Evolutionary conservation across 257 asterid species (phyloP).

Genomic region (Petrea volubilis): DNA sequence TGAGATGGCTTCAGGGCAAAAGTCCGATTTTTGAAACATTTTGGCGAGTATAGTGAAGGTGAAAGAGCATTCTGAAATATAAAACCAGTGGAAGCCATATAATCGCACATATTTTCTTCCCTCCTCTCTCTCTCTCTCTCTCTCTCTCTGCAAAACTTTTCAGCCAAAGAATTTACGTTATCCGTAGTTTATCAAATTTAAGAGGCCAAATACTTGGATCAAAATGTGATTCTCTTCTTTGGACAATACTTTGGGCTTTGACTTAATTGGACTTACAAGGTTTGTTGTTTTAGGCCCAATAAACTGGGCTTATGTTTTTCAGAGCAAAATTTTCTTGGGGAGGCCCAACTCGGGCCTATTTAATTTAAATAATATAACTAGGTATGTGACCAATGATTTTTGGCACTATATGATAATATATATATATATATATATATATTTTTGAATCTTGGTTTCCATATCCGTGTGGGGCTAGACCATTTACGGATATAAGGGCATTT

Average conservation of each 20-base stretch:
- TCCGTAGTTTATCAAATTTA: too few species aligned
- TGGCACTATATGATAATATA: not conserved
- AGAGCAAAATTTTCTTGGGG: not conserved
- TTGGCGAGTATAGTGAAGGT: constrained; percentile 9
- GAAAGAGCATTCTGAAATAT: constrained; percentile 17
- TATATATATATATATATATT: too few species aligned
- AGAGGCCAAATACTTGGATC: too few species aligned
- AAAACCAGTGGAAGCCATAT: constrained; percentile 21
- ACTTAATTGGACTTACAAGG: not conserved
- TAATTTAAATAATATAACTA: not conserved
- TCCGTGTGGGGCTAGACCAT: not conserved
- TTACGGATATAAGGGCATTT: not conserved
- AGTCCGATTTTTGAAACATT: constrained; percentile 10
- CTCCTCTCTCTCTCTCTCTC: too few species aligned
- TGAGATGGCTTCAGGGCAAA: constrained; percentile 26
- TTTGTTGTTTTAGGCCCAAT: not conserved
- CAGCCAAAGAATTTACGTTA: not conserved
- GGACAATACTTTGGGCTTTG: too few species aligned
- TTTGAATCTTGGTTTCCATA: not conserved
- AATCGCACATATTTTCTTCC: not conserved
- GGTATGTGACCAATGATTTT: not conserved
- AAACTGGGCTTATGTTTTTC: not conserved
- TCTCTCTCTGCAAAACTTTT: not conserved
- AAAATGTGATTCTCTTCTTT: not conserved
- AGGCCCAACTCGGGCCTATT: not conserved